Percentiles rank a stretch among this genome's conserved stretches.
phyloP scores from a whole-genome alignment of 164 flowering plant species.

The Pachysandra terminalis region DNA sequence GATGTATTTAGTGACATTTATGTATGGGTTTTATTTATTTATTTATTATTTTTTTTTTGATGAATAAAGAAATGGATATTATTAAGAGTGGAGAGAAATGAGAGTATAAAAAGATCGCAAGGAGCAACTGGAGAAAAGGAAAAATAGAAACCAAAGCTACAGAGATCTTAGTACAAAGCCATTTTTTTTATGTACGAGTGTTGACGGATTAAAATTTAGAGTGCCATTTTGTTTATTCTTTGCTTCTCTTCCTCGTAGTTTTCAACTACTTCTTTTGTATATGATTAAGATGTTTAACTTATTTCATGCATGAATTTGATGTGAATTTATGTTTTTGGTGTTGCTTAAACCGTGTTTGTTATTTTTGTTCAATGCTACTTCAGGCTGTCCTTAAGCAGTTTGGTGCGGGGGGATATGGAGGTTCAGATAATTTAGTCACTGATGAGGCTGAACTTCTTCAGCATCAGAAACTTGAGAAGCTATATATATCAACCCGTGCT shows the following conservation, averaged over 20 bases:
- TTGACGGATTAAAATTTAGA: not conserved
- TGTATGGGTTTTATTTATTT: too few relatives aligned
- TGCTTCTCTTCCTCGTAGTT: not conserved
- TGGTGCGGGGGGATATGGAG: conserved; percentile 73
- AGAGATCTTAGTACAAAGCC: too few relatives aligned
- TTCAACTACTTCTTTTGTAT: not conserved
- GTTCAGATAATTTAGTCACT: conserved; percentile 50
- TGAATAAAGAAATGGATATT: too few relatives aligned
- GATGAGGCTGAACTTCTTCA: conserved; percentile 71
- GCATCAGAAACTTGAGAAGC: conserved; percentile 83
- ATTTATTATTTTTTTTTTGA: too few relatives aligned
- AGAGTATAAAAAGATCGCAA: too few relatives aligned
- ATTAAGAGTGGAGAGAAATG: too few relatives aligned
- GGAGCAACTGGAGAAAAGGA: too few relatives aligned
- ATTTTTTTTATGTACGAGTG: too few relatives aligned
- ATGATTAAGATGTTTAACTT: not conserved
- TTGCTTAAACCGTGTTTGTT: not conserved
- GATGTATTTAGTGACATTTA: not conserved
- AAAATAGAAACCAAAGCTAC: too few relatives aligned
- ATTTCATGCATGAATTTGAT: not conserved
- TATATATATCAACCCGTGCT: conserved; percentile 84
- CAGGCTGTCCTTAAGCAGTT: conserved; percentile 89
- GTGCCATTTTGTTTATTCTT: not conserved
- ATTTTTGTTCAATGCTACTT: conserved; percentile 2
- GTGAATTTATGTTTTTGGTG: not conserved